Evolutionary conservation across 2,329 filamentous ascomycete species (phyloP).

Genomic region (Periglandula ipomoeae): DNA sequence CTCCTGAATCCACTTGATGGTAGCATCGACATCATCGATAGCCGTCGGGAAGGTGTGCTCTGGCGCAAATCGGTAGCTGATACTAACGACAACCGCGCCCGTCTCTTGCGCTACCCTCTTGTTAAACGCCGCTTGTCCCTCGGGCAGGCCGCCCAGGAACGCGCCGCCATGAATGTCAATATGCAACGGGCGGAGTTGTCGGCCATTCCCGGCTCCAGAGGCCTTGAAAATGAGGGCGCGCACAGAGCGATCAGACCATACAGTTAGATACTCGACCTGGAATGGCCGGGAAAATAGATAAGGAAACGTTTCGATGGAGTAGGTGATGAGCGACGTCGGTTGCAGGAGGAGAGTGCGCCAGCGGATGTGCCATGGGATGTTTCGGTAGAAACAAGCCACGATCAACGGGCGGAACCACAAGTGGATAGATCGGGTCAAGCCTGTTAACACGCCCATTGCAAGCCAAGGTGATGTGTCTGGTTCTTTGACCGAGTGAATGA

Average conservation of each 20-base stretch:
- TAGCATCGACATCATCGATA: constrained; percentile 37
- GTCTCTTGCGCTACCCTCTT: constrained; percentile 25
- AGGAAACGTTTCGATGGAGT: constrained; percentile 24
- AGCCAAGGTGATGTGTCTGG: no score
- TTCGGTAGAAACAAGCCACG: constrained; percentile 25
- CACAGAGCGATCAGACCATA: constrained; percentile 16
- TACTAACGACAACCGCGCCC: constrained; percentile 35
- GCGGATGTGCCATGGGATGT: constrained; percentile 28
- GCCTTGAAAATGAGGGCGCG: constrained; percentile 27
- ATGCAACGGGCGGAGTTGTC: constrained; percentile 29
- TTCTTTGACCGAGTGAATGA: no score
- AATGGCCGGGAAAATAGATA: constrained; percentile 29
- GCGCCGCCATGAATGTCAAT: constrained; percentile 34
- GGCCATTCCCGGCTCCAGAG: constrained; percentile 8
- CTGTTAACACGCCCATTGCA: neutral
- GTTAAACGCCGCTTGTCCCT: constrained; percentile 26
- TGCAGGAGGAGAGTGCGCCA: constrained; percentile 35
- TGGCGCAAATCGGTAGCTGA: constrained; percentile 43
- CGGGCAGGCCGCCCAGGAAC: constrained; percentile 34
- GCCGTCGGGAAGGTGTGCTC: constrained; percentile 39
- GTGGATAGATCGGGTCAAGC: constrained; percentile 8
- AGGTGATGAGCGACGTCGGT: constrained; percentile 28
- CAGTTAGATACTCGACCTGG: constrained; percentile 22
- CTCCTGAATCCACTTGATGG: constrained; percentile 28
- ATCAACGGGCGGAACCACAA: constrained; percentile 18